Evolutionary conservation across 164 flowering plant genomes (phyloP).

Genomic region (Hamamelis virginiana): DNA sequence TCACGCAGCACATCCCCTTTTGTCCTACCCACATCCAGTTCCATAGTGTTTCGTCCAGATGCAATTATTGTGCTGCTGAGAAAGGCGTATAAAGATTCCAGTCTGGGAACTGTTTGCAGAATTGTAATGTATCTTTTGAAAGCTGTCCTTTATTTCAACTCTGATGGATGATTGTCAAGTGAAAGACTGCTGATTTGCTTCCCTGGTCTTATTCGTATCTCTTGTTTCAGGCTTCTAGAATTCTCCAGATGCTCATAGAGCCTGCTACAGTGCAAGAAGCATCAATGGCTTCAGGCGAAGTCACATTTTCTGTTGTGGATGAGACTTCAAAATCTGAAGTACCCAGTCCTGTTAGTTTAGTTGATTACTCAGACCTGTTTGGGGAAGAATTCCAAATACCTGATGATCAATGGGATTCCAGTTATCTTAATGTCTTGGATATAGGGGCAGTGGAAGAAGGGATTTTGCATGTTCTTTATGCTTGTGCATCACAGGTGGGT

Average conservation of each 20-base stretch:
- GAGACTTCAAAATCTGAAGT: constrained; percentile 43
- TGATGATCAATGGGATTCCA: constrained; percentile 52
- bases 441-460: constrained; percentile 80
- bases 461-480: constrained; percentile 82
- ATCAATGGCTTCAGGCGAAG: constrained; percentile 27
- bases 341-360: constrained; percentile 31
- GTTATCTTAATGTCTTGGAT: constrained; percentile 67
- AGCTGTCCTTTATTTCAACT: constrained; percentile 1
- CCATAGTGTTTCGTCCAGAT: constrained; percentile 71
- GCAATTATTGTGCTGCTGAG: constrained; percentile 60
- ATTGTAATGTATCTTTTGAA: constrained; percentile 36
- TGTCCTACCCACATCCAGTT: constrained; percentile 44
- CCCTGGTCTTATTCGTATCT: constrained; percentile 1
- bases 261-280: constrained; percentile 41
- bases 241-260: constrained; percentile 55
- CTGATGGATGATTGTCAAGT: constrained; percentile 2
- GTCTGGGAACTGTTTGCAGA: constrained; percentile 64
- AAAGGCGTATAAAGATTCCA: constrained; percentile 75
- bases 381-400: constrained; percentile 70
- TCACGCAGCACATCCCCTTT: constrained; percentile 53
- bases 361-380: constrained; percentile 73
- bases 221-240: constrained; percentile 58
- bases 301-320: constrained; percentile 33
- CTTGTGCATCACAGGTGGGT: constrained; percentile 84
- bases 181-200: background rate